These are phyloP conservation scores for Talaromyces funiculosus DNA, from an alignment of 2,329 filamentous ascomycete species.

Conservation along the genomic window DNA sequence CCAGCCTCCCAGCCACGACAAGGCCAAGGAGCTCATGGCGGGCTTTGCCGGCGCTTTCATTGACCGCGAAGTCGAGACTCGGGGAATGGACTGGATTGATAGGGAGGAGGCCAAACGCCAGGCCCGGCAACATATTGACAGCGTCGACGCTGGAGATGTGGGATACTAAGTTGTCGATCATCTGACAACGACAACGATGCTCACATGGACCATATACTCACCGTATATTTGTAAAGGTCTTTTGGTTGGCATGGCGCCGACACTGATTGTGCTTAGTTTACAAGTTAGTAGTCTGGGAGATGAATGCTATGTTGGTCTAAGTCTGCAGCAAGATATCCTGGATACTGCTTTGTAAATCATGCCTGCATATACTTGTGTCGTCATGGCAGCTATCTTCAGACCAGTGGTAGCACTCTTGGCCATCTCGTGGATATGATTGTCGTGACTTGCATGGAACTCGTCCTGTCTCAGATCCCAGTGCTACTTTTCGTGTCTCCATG, in stretches of 20 bases:
- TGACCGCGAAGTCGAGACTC: conserved; percentile 67
- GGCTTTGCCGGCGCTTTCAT: conserved; percentile 72
- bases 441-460: too few species aligned
- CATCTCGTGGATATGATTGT: too few species aligned
- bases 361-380: neutral
- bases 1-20: conserved; percentile 62
- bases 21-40: conserved; percentile 71
- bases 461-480: too few species aligned
- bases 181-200: neutral
- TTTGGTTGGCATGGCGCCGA: neutral
- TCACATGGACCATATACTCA: neutral
- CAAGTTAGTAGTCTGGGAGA: neutral
- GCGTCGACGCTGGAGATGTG: neutral
- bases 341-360: neutral
- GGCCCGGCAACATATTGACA: conserved; percentile 44
- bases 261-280: neutral
- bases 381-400: too few species aligned
- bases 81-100: conserved; percentile 57
- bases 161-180: neutral
- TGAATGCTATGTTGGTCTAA: neutral
- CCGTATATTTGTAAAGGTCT: neutral
- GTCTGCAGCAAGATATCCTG: too few species aligned
- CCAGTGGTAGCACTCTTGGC: too few species aligned
- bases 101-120: conserved; percentile 55
- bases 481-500: too few species aligned